These are phyloP conservation scores for Boletus sp. DNA, from an alignment of 768 basidiomycete species.

Conservation along the genomic window DNA sequence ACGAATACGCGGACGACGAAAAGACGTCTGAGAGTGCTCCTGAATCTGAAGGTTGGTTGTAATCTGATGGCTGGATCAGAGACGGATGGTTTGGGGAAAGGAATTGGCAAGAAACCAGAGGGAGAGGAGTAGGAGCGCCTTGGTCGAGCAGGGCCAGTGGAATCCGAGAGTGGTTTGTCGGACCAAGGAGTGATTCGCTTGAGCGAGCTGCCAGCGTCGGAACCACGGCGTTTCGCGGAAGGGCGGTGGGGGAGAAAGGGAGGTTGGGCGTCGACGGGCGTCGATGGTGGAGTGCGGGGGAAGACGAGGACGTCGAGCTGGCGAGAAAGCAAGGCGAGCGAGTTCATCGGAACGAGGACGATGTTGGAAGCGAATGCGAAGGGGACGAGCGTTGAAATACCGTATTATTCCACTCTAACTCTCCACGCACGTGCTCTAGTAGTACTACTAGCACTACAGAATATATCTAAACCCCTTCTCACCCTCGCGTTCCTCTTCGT, in stretches of 20 bases:
- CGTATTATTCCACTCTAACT: background rate
- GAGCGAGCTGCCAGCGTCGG: conserved; percentile 30
- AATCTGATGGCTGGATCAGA: conserved; percentile 35
- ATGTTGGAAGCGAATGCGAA: background rate
- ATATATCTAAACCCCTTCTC: conserved; percentile 48
- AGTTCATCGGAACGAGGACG: conserved; percentile 59
- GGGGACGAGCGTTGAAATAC: background rate
- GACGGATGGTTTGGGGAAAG: conserved; percentile 30
- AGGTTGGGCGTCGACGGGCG: conserved; percentile 43
- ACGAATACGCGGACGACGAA: conserved; percentile 72
- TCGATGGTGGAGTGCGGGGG: conserved; percentile 56
- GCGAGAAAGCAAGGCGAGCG: conserved; percentile 75
- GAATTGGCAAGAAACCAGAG: conserved; percentile 44
- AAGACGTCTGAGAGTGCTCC: conserved; percentile 51
- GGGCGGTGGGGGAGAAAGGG: conserved; percentile 29
- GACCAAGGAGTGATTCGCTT: conserved; percentile 59
- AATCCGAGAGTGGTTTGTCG: conserved; percentile 45
- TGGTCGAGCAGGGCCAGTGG: conserved; percentile 33
- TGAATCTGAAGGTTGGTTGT: conserved; percentile 39
- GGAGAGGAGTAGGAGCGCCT: conserved; percentile 68
- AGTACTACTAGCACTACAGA: conserved; percentile 27
- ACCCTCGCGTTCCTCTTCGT: conserved; percentile 1
- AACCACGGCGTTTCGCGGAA: conserved; percentile 26
- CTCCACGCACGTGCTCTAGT: background rate
- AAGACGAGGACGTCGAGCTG: conserved; percentile 77